A percentile compares a stretch with the other conserved stretches of the same genome.
Conservation (phyloP, 2,329 filamentous ascomycete genomes). For the Fusarium tuaranense region DNA sequence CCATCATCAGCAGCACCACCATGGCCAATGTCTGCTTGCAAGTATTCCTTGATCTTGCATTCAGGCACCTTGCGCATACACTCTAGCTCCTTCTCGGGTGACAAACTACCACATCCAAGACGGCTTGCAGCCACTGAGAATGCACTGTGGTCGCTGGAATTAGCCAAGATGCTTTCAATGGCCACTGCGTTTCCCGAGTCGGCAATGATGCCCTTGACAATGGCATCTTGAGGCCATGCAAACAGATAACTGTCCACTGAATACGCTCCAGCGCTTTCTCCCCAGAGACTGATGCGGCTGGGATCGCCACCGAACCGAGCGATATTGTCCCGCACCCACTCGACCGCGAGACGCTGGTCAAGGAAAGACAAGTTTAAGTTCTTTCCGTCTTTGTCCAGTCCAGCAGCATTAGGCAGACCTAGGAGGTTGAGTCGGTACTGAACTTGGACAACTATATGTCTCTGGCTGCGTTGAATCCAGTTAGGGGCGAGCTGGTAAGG, state of each 20-base stretch:
- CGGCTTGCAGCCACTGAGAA: conserved; percentile 19
- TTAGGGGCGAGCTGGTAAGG: conserved; percentile 26
- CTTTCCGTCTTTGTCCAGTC: neutral
- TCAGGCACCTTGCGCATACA: conserved; percentile 26
- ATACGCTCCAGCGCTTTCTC: conserved; percentile 32
- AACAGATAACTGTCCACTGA: conserved; percentile 30
- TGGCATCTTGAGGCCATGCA: conserved; percentile 26
- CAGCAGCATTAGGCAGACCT: conserved; percentile 24
- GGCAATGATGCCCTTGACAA: conserved; percentile 30
- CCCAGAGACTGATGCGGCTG: conserved; percentile 32
- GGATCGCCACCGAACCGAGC: conserved; percentile 34
- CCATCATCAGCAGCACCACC: conserved; percentile 32
- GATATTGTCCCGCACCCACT: conserved; percentile 35
- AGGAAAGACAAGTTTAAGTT: conserved; percentile 32
- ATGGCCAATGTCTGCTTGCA: conserved; percentile 22
- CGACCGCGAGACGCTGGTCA: conserved; percentile 35
- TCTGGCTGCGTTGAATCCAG: conserved; percentile 34
- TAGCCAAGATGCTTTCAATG: conserved; percentile 8
- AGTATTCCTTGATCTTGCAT: conserved; percentile 15
- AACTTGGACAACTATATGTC: conserved; percentile 31
- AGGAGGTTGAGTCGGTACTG: conserved; percentile 35
- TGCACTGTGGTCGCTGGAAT: conserved; percentile 16
- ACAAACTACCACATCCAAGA: conserved; percentile 8
- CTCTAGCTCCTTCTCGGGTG: conserved; percentile 2
- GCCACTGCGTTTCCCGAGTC: conserved; percentile 33